Conservation (phyloP, 805 yeast species). For the Yarrowia keelungensis region DNA sequence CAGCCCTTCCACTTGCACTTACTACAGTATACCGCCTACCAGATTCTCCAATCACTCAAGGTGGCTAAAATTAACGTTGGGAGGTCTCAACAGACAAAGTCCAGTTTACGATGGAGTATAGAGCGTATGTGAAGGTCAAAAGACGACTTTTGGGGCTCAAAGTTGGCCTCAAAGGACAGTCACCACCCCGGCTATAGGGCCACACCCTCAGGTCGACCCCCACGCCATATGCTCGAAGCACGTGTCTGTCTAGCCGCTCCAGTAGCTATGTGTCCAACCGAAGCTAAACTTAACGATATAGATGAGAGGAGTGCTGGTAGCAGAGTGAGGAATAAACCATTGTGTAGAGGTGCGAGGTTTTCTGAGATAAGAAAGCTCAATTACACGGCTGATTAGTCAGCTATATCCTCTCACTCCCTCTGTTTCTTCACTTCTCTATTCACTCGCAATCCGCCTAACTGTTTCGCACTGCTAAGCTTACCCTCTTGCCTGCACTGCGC, state of each 20-base stretch:
- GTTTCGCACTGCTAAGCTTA: too few species aligned
- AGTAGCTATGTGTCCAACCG: conserved; percentile 25
- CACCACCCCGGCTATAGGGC: too few species aligned
- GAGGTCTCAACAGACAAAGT: conserved; percentile 35
- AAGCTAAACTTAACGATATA: conserved; percentile 19
- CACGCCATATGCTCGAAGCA: conserved; percentile 16
- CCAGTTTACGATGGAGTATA: not conserved
- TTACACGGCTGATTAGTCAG: too few species aligned
- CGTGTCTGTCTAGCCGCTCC: conserved; percentile 37
- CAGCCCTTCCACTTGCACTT: too few species aligned
- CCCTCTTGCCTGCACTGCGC: not conserved
- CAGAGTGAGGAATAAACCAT: too few species aligned
- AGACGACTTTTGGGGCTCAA: not conserved
- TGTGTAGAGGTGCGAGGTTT: too few species aligned
- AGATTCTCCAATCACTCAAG: conserved; percentile 26
- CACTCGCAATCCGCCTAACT: too few species aligned
- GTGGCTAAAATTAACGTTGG: conserved; percentile 35
- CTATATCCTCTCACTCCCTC: too few species aligned
- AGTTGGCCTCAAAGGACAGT: not conserved
- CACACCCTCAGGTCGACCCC: not conserved
- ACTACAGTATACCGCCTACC: conserved; percentile 6
- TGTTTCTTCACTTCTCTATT: too few species aligned
- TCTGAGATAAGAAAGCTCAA: too few species aligned
- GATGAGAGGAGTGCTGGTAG: too few species aligned
- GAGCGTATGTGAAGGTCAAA: not conserved